These are phyloP conservation scores for Jamesozyma jinghongensis DNA, from an alignment of 805 yeast genomes.

Conservation along the genomic window DNA sequence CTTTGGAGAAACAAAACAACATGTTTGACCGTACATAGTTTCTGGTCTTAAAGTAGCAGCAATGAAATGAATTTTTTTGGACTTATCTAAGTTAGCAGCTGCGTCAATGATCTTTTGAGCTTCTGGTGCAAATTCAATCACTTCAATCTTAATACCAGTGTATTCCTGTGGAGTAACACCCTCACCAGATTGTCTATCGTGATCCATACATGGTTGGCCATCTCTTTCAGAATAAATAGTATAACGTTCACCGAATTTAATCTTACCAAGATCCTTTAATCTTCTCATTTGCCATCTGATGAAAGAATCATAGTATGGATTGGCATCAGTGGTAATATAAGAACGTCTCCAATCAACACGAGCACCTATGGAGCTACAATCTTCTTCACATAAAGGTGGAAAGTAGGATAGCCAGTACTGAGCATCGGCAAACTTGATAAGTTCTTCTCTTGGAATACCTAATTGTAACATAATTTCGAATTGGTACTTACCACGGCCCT, in stretches of 20 bases:
- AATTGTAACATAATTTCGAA: conserved; percentile 93
- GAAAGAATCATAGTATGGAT: conserved; percentile 91
- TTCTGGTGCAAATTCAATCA: conserved; percentile 45
- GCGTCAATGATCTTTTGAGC: conserved; percentile 32
- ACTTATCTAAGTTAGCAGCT: conserved; percentile 30
- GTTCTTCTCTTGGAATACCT: conserved; percentile 78
- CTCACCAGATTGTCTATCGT: conserved; percentile 95
- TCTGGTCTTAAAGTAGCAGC: conserved; percentile 99
- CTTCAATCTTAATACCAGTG: conserved; percentile 81
- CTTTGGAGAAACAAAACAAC: conserved; percentile 95
- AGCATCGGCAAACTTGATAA: conserved; percentile 85
- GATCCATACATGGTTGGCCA: conserved; percentile 99
- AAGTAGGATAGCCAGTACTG: conserved; percentile 80
- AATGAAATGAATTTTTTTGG: conserved; percentile 68
- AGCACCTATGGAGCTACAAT: conserved; percentile 77
- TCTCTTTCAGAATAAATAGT: conserved; percentile 96
- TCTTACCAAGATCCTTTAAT: conserved; percentile 76
- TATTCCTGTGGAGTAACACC: conserved; percentile 97
- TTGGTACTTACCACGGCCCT: conserved; percentile 90
- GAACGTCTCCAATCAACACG: conserved; percentile 98
- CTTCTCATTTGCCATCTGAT: conserved; percentile 94
- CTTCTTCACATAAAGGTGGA: conserved; percentile 80
- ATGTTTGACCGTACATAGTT: conserved; percentile 97
- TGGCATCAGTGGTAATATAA: conserved; percentile 87
- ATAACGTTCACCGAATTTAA: conserved; percentile 96